These are phyloP conservation scores for Betula pendula DNA, from an alignment of 306 rosid species.

Conservation along the genomic window DNA sequence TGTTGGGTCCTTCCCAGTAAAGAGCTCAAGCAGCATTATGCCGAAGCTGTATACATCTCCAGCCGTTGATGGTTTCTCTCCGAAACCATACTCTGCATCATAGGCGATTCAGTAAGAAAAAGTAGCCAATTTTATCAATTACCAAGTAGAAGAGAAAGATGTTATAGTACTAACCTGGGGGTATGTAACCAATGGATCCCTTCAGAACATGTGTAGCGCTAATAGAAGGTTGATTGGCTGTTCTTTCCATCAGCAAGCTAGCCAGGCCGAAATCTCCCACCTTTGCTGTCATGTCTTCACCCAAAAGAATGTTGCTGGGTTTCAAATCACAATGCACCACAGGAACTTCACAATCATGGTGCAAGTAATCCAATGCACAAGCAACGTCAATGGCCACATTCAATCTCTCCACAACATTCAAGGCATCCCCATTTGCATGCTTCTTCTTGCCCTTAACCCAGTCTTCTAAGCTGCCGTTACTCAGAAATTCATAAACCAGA, in stretches of 20 bases:
- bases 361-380: slow-evolving; percentile 63
- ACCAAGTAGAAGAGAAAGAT: not conserved
- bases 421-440: slow-evolving; percentile 41
- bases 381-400: slow-evolving; percentile 64
- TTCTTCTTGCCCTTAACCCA: slow-evolving; percentile 59
- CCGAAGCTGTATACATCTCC: slow-evolving; percentile 86
- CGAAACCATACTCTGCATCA: slow-evolving; percentile 66
- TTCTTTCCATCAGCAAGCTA: slow-evolving; percentile 45
- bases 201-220: slow-evolving; percentile 55
- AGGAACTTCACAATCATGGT: slow-evolving; percentile 60
- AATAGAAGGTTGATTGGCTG: slow-evolving; percentile 34
- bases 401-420: slow-evolving; percentile 61
- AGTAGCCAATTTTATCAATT: not conserved
- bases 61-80: slow-evolving; percentile 52
- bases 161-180: slow-evolving; percentile 58
- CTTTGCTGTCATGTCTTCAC: slow-evolving; percentile 63
- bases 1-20: slow-evolving; percentile 59
- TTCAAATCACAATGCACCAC: slow-evolving; percentile 81
- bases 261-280: slow-evolving; percentile 85
- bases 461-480: slow-evolving; percentile 76
- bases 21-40: slow-evolving; percentile 57
- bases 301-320: slow-evolving; percentile 73
- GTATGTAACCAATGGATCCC: slow-evolving; percentile 84
- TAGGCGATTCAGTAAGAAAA: not conserved
- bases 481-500: slow-evolving; percentile 60